Base-by-base conservation (phyloP, 768 basidiomycete genomes). In the Pluteus cervinus region DNA sequence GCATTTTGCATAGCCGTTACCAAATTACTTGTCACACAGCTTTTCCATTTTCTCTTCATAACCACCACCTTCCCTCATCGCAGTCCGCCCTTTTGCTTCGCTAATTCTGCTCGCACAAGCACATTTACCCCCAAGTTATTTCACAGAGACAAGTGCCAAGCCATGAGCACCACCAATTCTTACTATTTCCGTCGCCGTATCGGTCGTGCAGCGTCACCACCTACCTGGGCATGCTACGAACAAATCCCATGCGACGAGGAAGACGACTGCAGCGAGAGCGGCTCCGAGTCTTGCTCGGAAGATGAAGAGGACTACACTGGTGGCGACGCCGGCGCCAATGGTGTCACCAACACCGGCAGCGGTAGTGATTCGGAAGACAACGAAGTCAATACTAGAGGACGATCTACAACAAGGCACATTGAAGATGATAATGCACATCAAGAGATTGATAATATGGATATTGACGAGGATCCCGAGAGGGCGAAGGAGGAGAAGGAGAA, bases 171-270 rank as follows among this genome's bases (percentile, higher is more conserved):
- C 29, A 49, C 58, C 16, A 63, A 62, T 44, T 57, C 68, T 1
- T 69, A 61, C 50, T 68, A 72, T 54, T 79, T 75, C 62, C 81
- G 82, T 37, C 77, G 80, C 36, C 82, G 85, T 47, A 76, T 87
- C 47, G 86, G 86, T 16, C 75, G 86, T 36, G 86, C 86, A 25
- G 78, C 86, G 12, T 86, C 84, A 3, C 86, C 86, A 2, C 85
- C 86, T 17, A 87, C 84, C 0, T 88, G 86, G 86, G 85, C 85
- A 8, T 89, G 85, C 70, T 89, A 88, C 60, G 86, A 89, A 71
- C 85, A 88, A 73, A 88, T 88, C 57, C 81, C 79, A 44, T 76
- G 68, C 61, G 76, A 73, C 54, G 69, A 77, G 53, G 75, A 75
- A 52, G 72, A 72, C 50, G 75, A 74, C 47, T 76, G 75, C 52